phyloP scores from a whole-genome alignment of 2,329 filamentous ascomycete species.

The Colletotrichum sp. region DNA sequence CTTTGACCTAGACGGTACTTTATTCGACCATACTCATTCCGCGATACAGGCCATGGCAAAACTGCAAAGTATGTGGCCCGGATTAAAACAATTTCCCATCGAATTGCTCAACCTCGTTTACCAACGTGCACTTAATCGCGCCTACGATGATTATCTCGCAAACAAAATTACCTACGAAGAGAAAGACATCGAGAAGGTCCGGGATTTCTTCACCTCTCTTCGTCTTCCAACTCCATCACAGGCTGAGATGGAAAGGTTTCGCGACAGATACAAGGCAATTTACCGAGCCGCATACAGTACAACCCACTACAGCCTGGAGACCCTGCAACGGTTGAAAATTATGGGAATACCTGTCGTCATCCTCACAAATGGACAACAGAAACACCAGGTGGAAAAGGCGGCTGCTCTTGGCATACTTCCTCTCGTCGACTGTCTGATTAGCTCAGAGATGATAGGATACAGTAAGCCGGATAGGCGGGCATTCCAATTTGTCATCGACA shows the following conservation, averaged over 20 bases:
- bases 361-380: neutral
- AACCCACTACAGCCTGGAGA: neutral
- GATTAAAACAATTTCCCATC: neutral
- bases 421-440: neutral
- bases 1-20: neutral
- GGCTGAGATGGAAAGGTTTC: neutral
- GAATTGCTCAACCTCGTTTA: neutral
- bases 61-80: neutral
- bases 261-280: neutral
- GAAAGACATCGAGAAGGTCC: neutral
- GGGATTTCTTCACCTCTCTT: neutral
- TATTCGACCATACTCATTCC: neutral
- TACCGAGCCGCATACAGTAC: neutral
- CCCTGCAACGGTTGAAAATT: neutral
- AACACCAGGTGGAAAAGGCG: neutral
- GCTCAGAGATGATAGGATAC: neutral
- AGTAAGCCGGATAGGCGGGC: neutral
- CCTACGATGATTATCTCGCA: neutral
- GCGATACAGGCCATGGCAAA: neutral
- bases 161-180: neutral
- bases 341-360: neutral
- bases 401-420: neutral
- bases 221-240: neutral
- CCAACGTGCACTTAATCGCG: neutral
- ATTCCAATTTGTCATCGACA: neutral